These are phyloP conservation scores for Xylariaceae sp. DNA, from an alignment of 2,329 filamentous ascomycete genomes.

Conservation along the genomic window DNA sequence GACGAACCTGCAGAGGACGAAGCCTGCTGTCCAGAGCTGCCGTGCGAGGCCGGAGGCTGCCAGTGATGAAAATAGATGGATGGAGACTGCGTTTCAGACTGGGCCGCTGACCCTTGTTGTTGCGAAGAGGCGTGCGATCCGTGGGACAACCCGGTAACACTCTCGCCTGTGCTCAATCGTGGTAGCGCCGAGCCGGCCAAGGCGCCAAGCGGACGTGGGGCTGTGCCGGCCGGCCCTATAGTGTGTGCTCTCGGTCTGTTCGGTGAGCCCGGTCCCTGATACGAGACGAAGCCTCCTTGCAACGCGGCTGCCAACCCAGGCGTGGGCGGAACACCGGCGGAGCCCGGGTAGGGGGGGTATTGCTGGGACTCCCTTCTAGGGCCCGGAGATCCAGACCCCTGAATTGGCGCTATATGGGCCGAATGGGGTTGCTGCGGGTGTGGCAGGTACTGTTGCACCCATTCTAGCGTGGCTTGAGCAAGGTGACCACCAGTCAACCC, in stretches of 20 bases:
- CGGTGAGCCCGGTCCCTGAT: slow-evolving; percentile 43
- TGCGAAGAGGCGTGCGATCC: slow-evolving; percentile 44
- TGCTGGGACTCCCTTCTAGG: slow-evolving; percentile 47
- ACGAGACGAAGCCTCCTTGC: slow-evolving; percentile 37
- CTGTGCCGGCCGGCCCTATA: slow-evolving; percentile 35
- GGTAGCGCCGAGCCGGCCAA: slow-evolving; percentile 37
- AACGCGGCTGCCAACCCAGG: slow-evolving; percentile 37
- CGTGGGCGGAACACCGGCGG: slow-evolving; percentile 38
- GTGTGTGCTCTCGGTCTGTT: slow-evolving; percentile 46
- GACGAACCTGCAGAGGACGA: slow-evolving; percentile 73
- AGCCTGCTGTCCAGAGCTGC: slow-evolving; percentile 59
- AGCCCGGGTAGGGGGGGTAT: slow-evolving; percentile 38
- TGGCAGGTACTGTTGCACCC: slow-evolving; percentile 60
- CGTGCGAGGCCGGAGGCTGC: slow-evolving; percentile 71
- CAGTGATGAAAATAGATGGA: slow-evolving; percentile 90
- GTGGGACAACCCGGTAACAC: slow-evolving; percentile 34
- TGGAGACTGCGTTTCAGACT: slow-evolving; percentile 61
- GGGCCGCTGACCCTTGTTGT: slow-evolving; percentile 47
- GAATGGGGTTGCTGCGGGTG: slow-evolving; percentile 43
- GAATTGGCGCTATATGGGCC: slow-evolving; percentile 46
- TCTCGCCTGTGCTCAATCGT: slow-evolving; percentile 41
- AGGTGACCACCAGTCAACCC: slow-evolving; percentile 61
- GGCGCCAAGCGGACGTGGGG: slow-evolving; percentile 34
- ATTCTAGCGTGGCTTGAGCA: slow-evolving; percentile 58
- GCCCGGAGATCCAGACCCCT: slow-evolving; percentile 48